Percentiles rank a stretch among this genome's conserved stretches.
These are phyloP conservation scores for Chlamydomonas eustigma DNA, from an alignment of 139 green algal genomes.

Conservation along the genomic window DNA sequence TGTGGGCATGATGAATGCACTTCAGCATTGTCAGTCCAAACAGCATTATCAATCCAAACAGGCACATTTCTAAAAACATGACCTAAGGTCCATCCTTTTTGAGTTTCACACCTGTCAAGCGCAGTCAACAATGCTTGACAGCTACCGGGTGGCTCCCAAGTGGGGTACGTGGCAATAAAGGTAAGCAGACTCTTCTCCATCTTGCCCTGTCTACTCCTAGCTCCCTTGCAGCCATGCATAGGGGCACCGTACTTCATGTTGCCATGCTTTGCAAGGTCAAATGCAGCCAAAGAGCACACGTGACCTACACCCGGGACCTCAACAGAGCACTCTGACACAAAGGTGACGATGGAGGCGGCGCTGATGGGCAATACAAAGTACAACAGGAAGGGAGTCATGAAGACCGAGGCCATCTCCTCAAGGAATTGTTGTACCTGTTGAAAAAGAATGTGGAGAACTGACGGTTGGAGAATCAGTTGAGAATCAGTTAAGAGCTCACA, in stretches of 20 bases:
- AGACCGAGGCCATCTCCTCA: conserved; percentile 81
- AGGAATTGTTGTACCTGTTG: conserved; percentile 66
- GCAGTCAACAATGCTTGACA: neutral
- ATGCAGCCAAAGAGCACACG: conserved; percentile 51
- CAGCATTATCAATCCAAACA: too few species aligned
- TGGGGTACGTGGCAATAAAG: conserved; percentile 85
- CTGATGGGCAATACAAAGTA: conserved; percentile 24
- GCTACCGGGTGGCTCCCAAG: conserved; percentile 52
- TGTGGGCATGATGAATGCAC: too few species aligned
- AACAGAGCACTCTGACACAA: conserved; percentile 70
- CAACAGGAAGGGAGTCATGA: conserved; percentile 84
- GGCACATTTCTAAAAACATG: too few species aligned
- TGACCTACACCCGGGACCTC: conserved; percentile 2
- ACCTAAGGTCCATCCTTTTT: too few species aligned
- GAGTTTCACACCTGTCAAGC: conserved; percentile 1
- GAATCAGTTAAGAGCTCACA: neutral
- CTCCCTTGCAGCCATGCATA: neutral
- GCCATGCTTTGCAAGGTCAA: conserved; percentile 78
- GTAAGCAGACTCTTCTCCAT: conserved; percentile 91
- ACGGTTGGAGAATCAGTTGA: too few species aligned
- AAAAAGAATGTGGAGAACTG: neutral
- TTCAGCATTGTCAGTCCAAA: too few species aligned
- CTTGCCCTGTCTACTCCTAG: conserved; percentile 77
- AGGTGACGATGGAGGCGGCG: conserved; percentile 36
- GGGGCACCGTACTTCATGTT: conserved; percentile 78